Evolutionary conservation across 352 stramenopile genomes (phyloP).

Genomic region (Pythium phragmiticola): DNA sequence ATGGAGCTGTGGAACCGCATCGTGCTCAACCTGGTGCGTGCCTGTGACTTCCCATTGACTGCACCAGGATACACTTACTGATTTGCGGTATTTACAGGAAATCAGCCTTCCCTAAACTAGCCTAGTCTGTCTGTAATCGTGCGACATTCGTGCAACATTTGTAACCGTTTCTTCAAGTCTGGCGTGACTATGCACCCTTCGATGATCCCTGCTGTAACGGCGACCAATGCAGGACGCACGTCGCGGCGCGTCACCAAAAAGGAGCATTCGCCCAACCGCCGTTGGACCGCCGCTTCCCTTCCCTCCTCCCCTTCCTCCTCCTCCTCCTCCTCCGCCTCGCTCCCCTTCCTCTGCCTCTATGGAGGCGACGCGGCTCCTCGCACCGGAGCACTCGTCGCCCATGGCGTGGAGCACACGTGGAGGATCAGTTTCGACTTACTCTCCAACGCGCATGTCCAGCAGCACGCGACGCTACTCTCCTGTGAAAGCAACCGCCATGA

Average conservation of each 20-base stretch:
- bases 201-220: not conserved
- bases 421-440: not conserved
- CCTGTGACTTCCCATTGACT: not conserved
- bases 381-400: not conserved
- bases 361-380: slow-evolving; percentile 11
- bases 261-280: not conserved
- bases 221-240: slow-evolving; percentile 5
- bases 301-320: not conserved
- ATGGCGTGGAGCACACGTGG: slow-evolving; percentile 1
- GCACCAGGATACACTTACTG: not conserved
- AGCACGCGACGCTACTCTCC: not conserved
- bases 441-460: not conserved
- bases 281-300: not conserved
- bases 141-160: slow-evolving; percentile 9
- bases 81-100: not conserved
- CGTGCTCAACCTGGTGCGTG: slow-evolving; percentile 68
- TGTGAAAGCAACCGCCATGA: not conserved
- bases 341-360: not conserved
- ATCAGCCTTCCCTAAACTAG: slow-evolving; percentile 3
- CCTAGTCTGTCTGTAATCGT: not conserved
- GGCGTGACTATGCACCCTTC: not conserved
- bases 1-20: slow-evolving; percentile 89
- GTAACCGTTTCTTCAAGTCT: not conserved
- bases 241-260: slow-evolving; percentile 1
- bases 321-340: not conserved